A percentile compares a stretch with the other conserved stretches of the same genome.
These are phyloP conservation scores for Mercurialis annua DNA, from an alignment of 345 rosid species.

Conservation along the genomic window DNA sequence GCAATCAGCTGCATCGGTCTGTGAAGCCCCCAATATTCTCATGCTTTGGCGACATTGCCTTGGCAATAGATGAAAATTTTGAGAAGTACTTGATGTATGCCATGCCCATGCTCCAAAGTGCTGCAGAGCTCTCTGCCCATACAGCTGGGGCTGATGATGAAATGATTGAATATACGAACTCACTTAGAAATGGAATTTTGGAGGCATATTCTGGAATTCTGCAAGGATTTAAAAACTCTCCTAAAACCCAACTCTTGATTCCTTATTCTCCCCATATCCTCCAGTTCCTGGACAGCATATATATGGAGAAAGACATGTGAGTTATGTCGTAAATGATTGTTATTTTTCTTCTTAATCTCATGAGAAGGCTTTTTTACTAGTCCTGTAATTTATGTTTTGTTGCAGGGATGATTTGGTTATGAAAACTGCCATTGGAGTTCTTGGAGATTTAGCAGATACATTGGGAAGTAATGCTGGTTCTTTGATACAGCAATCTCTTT, in stretches of 20 bases:
- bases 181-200: conserved; percentile 65
- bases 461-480: conserved; percentile 71
- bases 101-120: conserved; percentile 77
- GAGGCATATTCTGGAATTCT: conserved; percentile 78
- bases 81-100: conserved; percentile 69
- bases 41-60: conserved; percentile 70
- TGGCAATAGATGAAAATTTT: conserved; percentile 66
- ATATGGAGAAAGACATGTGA: conserved; percentile 78
- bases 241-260: conserved; percentile 63
- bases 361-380: neutral
- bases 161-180: conserved; percentile 66
- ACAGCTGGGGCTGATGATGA: conserved; percentile 61
- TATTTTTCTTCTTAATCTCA: neutral
- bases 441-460: conserved; percentile 80
- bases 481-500: conserved; percentile 65
- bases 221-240: conserved; percentile 73
- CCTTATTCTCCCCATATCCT: conserved; percentile 66
- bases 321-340: conserved; percentile 21
- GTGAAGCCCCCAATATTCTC: conserved; percentile 81
- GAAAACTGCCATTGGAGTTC: conserved; percentile 77
- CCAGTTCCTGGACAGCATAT: conserved; percentile 73
- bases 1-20: conserved; percentile 73
- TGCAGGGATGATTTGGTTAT: conserved; percentile 72
- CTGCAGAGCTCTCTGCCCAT: conserved; percentile 66
- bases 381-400: conserved; percentile 2